Percentiles rank a stretch among this genome's conserved stretches.
phyloP scores from a whole-genome alignment of 2,329 filamentous ascomycete genomes.

The Setomelanomma holmii region DNA sequence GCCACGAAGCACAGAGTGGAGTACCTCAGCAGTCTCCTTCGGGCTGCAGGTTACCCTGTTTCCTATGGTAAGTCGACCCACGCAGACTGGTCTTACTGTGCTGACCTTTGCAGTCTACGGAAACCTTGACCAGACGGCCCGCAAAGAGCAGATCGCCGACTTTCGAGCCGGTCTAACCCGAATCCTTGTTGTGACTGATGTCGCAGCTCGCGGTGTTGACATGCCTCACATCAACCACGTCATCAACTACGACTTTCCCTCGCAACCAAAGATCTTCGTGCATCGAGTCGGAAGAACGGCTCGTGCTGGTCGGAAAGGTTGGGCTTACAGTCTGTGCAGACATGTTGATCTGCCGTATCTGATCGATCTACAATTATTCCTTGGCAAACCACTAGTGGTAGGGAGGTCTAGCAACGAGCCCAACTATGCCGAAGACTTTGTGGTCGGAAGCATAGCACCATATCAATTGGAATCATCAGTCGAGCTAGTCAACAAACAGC shows the following conservation, averaged over 20 bases:
- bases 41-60: slow-evolving; percentile 80
- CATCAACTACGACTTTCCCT: slow-evolving; percentile 98
- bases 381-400: slow-evolving; percentile 81
- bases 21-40: slow-evolving; percentile 84
- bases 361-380: slow-evolving; percentile 90
- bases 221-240: slow-evolving; percentile 96
- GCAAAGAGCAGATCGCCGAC: slow-evolving; percentile 88
- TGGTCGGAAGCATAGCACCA: slow-evolving; percentile 77
- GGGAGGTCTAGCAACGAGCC: slow-evolving; percentile 68
- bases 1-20: slow-evolving; percentile 98
- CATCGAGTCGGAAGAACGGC: slow-evolving; percentile 96
- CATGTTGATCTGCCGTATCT: slow-evolving; percentile 91
- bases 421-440: slow-evolving; percentile 82
- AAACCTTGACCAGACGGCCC: slow-evolving; percentile 89
- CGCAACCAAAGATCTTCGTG: slow-evolving; percentile 95
- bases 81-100: background rate
- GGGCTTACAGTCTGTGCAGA: slow-evolving; percentile 91
- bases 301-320: slow-evolving; percentile 88
- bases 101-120: slow-evolving; percentile 72
- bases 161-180: slow-evolving; percentile 86
- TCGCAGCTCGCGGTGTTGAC: slow-evolving; percentile 97
- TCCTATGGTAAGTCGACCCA: slow-evolving; percentile 66
- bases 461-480: slow-evolving; percentile 76
- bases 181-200: slow-evolving; percentile 94
- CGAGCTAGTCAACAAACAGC: slow-evolving; percentile 83